phyloP scores from a whole-genome alignment of 495 filamentous ascomycete species.

The Viridothelium virens region DNA sequence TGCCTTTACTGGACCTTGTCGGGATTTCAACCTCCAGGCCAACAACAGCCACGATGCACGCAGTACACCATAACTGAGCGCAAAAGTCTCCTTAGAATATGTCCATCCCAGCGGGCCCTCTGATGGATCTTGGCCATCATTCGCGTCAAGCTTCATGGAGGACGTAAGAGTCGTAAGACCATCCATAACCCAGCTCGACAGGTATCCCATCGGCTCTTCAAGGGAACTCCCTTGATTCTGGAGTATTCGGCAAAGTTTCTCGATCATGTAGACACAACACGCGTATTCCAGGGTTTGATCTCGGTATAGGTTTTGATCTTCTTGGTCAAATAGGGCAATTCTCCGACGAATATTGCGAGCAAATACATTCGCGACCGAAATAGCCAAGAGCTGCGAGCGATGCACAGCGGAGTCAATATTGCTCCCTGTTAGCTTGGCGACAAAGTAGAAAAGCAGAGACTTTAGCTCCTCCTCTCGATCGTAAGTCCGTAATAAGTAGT shows the following conservation, averaged over 20 bases:
- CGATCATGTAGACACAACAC: not conserved
- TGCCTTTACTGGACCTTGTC: conserved; percentile 1
- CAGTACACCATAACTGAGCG: conserved; percentile 37
- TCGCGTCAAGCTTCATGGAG: conserved; percentile 35
- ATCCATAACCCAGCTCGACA: conserved; percentile 49
- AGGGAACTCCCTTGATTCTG: not conserved
- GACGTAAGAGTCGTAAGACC: conserved; percentile 46
- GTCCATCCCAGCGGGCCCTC: conserved; percentile 62
- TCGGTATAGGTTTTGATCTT: conserved; percentile 86
- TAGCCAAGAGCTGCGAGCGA: conserved; percentile 33
- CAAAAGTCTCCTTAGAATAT: conserved; percentile 63
- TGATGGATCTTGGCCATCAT: conserved; percentile 26
- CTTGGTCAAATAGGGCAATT: conserved; percentile 72
- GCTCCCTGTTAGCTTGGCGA: conserved; percentile 13
- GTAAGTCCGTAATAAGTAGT: conserved; percentile 38
- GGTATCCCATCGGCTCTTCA: conserved; percentile 21
- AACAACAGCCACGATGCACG: not conserved
- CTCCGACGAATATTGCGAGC: conserved; percentile 46
- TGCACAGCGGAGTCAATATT: not conserved
- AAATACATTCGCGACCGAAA: conserved; percentile 25
- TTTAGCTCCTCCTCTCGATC: not conserved
- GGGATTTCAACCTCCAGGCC: not conserved
- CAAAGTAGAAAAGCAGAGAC: conserved; percentile 12
- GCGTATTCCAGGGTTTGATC: conserved; percentile 51
- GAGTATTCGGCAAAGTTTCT: conserved; percentile 17